Percentiles rank a stretch among this genome's conserved stretches.
phyloP scores from a whole-genome alignment of 2,329 filamentous ascomycete genomes.

The Aspergillus versicolor region DNA sequence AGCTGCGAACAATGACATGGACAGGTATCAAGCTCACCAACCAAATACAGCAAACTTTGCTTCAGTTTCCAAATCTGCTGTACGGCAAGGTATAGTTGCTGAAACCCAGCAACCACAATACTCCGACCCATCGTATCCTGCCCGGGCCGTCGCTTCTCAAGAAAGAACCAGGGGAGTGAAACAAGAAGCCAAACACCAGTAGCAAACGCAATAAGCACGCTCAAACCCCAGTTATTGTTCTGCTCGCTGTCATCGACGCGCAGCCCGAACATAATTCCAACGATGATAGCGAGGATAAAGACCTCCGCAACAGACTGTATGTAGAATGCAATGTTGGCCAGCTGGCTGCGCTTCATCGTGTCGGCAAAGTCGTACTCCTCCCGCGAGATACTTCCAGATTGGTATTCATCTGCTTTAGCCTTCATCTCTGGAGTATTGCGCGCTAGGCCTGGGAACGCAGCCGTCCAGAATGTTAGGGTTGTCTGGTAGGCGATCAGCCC shows the following conservation, averaged over 20 bases:
- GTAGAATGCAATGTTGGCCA: conserved; percentile 65
- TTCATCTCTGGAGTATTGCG: conserved; percentile 55
- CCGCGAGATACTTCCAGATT: conserved; percentile 53
- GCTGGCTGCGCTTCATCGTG: conserved; percentile 61
- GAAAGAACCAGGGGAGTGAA: conserved; percentile 65
- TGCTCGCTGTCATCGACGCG: conserved; percentile 58
- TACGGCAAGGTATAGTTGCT: conserved; percentile 60
- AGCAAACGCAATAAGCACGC: conserved; percentile 64
- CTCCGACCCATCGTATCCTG: conserved; percentile 50
- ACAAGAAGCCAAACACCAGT: conserved; percentile 64
- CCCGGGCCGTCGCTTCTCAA: conserved; percentile 65
- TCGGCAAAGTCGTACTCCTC: conserved; percentile 62
- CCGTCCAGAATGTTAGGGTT: conserved; percentile 68
- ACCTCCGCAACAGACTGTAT: conserved; percentile 63
- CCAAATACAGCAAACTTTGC: conserved; percentile 65
- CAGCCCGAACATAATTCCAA: conserved; percentile 63
- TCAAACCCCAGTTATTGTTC: conserved; percentile 67
- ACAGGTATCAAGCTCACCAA: conserved; percentile 40
- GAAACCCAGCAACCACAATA: conserved; percentile 58
- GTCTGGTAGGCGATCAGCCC: conserved; percentile 67
- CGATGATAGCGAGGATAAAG: conserved; percentile 62
- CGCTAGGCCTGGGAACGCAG: conserved; percentile 60
- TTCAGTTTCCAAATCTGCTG: conserved; percentile 63
- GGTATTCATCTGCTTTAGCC: conserved; percentile 50
- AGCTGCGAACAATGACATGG: background rate